A percentile compares a stretch with the other conserved stretches of the same genome.
These are phyloP conservation scores for Verbascum thapsus DNA, from an alignment of 257 asterid species.

Conservation along the genomic window DNA sequence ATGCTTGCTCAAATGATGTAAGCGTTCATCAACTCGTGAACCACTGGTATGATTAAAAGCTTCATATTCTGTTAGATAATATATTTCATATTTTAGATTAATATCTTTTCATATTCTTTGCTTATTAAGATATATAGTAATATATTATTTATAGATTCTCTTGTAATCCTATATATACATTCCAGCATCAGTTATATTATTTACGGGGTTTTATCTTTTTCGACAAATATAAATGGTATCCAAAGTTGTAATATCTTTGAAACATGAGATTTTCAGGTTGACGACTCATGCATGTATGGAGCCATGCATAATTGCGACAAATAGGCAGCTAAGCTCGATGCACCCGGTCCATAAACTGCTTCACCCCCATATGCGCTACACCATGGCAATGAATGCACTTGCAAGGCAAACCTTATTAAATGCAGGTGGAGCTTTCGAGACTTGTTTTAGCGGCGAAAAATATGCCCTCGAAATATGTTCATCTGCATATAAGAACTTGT, in stretches of 20 bases:
- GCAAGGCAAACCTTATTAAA: constrained; percentile 81
- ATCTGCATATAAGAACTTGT: constrained; percentile 75
- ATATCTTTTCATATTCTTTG: too few relatives aligned
- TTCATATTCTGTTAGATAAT: too few relatives aligned
- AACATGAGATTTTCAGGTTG: constrained; percentile 56
- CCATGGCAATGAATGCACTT: constrained; percentile 88
- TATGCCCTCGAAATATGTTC: constrained; percentile 86
- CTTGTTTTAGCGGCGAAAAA: constrained; percentile 78
- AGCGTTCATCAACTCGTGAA: constrained; percentile 87
- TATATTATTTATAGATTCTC: too few relatives aligned
- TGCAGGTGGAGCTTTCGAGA: constrained; percentile 89
- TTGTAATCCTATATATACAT: too few relatives aligned
- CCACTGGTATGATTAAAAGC: constrained; percentile 65
- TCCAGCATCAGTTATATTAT: too few relatives aligned
- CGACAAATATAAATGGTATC: too few relatives aligned
- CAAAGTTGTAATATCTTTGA: background rate
- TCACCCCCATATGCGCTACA: constrained; percentile 88
- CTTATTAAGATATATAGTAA: too few relatives aligned
- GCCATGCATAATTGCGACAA: constrained; percentile 81
- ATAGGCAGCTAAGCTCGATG: constrained; percentile 86
- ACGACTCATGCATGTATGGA: constrained; percentile 93
- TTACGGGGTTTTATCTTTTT: too few relatives aligned
- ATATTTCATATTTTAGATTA: too few relatives aligned
- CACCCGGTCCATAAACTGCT: constrained; percentile 76
- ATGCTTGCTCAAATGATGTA: constrained; percentile 86